Base-by-base conservation (phyloP, 257 asterid genomes). In the Solanum arcanum region DNA sequence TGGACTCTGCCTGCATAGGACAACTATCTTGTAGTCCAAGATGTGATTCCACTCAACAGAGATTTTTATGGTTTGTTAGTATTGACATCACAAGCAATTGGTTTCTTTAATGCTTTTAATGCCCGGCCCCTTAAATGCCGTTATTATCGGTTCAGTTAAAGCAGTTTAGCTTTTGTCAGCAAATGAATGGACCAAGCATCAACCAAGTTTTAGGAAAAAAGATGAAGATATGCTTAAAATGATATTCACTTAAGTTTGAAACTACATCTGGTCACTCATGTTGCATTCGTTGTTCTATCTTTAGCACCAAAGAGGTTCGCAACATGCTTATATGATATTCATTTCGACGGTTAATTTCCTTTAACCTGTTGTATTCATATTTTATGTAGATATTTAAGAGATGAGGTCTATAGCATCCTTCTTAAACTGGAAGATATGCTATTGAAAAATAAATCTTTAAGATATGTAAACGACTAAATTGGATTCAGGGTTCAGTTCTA, bases 401-500 rank as follows among this genome's bases (percentile, higher is more conserved):
- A 25, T 12, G 10, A 49, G 46, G 12, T 49, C 85, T 81, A 49
- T 49, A 49, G 13, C 27, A 11, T 81, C 85, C 20, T 80, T 20
- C 41, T 20, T 31, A 31, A 81, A 49, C 42, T 18, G 69, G 69
- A 31, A 31, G 20, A 81, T 29, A 49, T 10, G 85, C 35, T 81
- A 3, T 47, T 81, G 85, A 49, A 81, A 29, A 31, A 37, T 81
- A 31, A 18, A 81, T 23, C 12, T 64, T 64, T 31, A 80, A 47
- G 39, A 47, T 47, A 31, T 31, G 69, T 75, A 18, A 29, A 49
- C 29, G 46, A 47, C 20, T 33, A 64, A 56, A 18, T 84, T 89
- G 87, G 85, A 31, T 89, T 91, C 93, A 95, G 99, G 99, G 98
- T 80, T 93, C 98, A 56, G 66, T 94, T 85, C 91, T 92, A 11